phyloP scores from a whole-genome alignment of 345 rosid genomes.

The Brassica juncea region DNA sequence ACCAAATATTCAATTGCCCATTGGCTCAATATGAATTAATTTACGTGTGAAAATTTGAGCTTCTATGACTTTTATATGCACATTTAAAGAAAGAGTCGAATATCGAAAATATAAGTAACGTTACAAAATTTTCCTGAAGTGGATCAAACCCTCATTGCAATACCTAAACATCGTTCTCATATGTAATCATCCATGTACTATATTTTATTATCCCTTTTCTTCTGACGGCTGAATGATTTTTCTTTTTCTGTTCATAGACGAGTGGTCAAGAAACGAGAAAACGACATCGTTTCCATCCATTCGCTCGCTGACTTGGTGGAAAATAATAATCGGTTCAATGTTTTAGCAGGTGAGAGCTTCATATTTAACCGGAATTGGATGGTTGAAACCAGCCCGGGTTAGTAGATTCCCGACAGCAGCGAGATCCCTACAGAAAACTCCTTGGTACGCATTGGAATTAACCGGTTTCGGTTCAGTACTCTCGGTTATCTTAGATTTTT shows the following conservation, averaged over 20 bases:
- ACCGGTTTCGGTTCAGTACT: conserved; percentile 11
- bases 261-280: conserved; percentile 23
- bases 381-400: conserved; percentile 73
- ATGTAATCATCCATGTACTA: conserved; percentile 17
- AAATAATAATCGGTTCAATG: conserved; percentile 1
- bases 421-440: conserved; percentile 92
- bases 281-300: background rate
- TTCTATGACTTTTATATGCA: conserved; percentile 1
- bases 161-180: conserved; percentile 25
- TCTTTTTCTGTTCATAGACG: conserved; percentile 45
- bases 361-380: conserved; percentile 74
- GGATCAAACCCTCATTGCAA: conserved; percentile 18
- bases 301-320: conserved; percentile 1
- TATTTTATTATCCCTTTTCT: background rate
- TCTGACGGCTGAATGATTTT: conserved; percentile 3
- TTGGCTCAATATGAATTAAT: background rate
- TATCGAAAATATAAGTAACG: conserved; percentile 17
- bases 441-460: conserved; percentile 62
- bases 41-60: background rate
- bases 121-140: conserved; percentile 62
- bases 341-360: conserved; percentile 82
- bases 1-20: background rate
- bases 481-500: conserved; percentile 14
- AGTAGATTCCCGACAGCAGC: conserved; percentile 76
- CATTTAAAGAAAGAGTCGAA: conserved; percentile 7